Evolutionary conservation across 2,329 filamentous ascomycete genomes (phyloP), one percentile per base, ranked within the genome.

Genomic region (Xylariaceae sp.): DNA sequence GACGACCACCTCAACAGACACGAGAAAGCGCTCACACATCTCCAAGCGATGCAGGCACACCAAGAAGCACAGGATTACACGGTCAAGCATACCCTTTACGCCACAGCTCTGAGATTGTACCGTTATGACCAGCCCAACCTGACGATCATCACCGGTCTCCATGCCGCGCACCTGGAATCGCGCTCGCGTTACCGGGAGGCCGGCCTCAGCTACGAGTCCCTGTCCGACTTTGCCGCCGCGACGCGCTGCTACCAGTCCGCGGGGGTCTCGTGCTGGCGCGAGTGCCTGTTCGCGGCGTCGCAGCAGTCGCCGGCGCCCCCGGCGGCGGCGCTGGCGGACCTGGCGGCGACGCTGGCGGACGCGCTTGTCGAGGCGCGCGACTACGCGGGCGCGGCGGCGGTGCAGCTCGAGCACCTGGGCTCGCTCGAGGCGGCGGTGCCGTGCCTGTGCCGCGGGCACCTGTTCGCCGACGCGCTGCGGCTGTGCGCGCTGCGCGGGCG

Each of bases 391-490:
- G 89, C 90, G 0, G 85, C 88, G 1, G 79, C 75, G 1, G 82
- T 98, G 43, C 72, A 93, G 43, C 65, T 82, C 5, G 87, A 95
- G 36, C 84, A 96, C 57, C 77, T 95, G 21, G 60, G 68, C 36
- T 83, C 90, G 26, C 61, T 87, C 36, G 70, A 80, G 27, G 67
- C 66, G 3, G 85, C 88, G 11, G 75, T 85, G 31, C 73, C 72
- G n/a, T 77, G 81, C 21, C 76, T 94, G 33, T 96, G 92, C 70
- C 86, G 83, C 53, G 90, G 83, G 31, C 88, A 87, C 51, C 76
- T 79, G 49, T 98, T 95, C 56, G 76, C 83, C 31, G 86, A 94
- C 49, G 92, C 92, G n/a, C 77, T 89, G 47, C 85, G 89, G 21
- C 66, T 93, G 16, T 71, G 83, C 22, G 72, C 75, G 4, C 68